Evolutionary conservation across 176 grass and related monocot genomes (phyloP), one percentile per base, ranked within the genome.

Genomic region (Aegilops umbellulata): DNA sequence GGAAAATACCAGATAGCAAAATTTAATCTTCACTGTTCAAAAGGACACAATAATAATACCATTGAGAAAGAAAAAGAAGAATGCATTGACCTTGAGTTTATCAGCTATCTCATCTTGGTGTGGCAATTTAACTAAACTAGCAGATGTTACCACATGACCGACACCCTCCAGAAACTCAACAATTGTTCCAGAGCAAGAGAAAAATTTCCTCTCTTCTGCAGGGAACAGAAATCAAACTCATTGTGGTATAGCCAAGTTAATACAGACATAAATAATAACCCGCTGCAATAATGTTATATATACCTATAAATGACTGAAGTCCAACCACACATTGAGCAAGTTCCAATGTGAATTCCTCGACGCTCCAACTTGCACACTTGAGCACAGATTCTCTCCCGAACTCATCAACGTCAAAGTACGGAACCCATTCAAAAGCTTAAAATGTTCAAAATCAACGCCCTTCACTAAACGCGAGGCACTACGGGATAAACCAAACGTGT

Each of bases 271-370:
- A 84, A 29, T 14, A 4, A 84, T 8, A 78, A 38, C 22, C 22
- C 22, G 6, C 20, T 24, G 53, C 13, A 60, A 64, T 34, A 10
- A 76, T 12, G 36, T 12, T 44, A 44, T 71, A 64, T 29, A 46
- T 22, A 84, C 82, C 82, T 65, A 27, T 51, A 19, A 76, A 84
- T 49, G 58, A 84, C 27, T 49, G 58, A 6, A 84, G 71, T 16
- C 82, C 82, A 84, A 84, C 82, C 58, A 25, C n/a, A 76, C 71
- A 76, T 65, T 26, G 71, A 76, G 82, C 71, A 76, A 84, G 82
- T n/a, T 84, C 60, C 24, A 84, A 12, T 34, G 82, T 65, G 27
- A 65, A 11, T n/a, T 76, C 63, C 71, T 84, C 82, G 10, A 84
- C 58, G 34, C 29, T 62, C 71, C 60, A 84, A 12, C 60, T 47